A percentile compares a stretch with the other conserved stretches of the same genome.
phyloP scores from a whole-genome alignment of 192 early-diverging fungal species.

The Rhizophagus clarus region DNA sequence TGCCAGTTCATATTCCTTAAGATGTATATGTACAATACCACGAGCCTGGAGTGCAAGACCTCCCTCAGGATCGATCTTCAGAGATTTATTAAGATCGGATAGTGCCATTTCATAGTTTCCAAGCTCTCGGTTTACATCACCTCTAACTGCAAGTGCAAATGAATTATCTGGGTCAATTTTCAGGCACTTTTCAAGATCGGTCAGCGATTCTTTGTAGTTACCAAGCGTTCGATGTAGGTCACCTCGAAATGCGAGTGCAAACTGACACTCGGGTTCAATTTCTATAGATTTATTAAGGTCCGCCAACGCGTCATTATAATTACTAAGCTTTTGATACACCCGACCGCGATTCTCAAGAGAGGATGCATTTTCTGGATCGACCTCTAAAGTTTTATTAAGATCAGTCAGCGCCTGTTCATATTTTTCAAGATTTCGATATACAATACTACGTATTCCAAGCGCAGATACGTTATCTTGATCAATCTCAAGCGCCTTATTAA shows the following conservation, averaged over 20 bases:
- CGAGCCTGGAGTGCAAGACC: not conserved
- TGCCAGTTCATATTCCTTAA: not conserved
- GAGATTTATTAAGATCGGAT: not conserved
- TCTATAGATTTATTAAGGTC: too few relatives aligned
- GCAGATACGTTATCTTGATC: not conserved
- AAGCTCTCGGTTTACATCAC: not conserved
- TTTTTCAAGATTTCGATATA: constrained; percentile 5
- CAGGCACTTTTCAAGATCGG: too few relatives aligned
- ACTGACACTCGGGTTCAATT: too few relatives aligned
- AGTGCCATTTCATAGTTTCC: not conserved
- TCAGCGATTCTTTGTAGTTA: too few relatives aligned
- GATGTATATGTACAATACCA: not conserved
- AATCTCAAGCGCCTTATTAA: too few relatives aligned
- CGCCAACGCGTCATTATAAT: not conserved
- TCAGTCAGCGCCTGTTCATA: not conserved
- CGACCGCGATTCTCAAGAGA: not conserved
- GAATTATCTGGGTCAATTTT: too few relatives aligned
- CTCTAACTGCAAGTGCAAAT: too few relatives aligned
- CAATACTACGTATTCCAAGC: not conserved
- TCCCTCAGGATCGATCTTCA: not conserved
- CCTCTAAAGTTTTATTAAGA: not conserved
- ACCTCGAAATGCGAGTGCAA: too few relatives aligned
- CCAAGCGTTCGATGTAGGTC: too few relatives aligned
- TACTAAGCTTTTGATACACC: not conserved
- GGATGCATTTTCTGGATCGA: constrained; percentile 13